Conservation (phyloP, 2,329 filamentous ascomycete species). For the Coniosporium tulheliwenetii region DNA sequence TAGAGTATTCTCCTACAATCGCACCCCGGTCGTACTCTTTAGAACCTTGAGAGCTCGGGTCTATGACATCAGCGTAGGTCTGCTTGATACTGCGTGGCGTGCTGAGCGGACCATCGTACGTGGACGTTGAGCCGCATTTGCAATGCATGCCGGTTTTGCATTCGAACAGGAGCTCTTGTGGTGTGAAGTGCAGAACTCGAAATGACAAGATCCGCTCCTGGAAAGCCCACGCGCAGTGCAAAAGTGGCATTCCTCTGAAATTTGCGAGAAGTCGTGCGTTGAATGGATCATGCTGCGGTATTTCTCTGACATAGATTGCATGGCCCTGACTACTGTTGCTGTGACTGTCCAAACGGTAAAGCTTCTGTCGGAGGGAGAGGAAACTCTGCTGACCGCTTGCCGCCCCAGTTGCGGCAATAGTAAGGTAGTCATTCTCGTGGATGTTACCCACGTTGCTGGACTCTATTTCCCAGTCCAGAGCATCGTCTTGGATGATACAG, state of each 20-base stretch:
- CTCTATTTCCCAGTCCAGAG: constrained; percentile 1
- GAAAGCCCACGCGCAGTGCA: not conserved
- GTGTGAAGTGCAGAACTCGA: not conserved
- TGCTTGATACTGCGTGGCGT: not conserved
- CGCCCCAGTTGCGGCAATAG: not conserved
- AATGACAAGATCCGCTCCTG: not conserved
- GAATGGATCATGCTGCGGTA: not conserved
- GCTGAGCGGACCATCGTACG: not conserved
- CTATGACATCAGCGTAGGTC: too few relatives aligned
- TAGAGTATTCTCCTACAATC: not conserved
- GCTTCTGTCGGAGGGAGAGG: not conserved
- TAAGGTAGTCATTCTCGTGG: not conserved
- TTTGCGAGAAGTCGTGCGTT: not conserved
- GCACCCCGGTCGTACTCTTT: not conserved
- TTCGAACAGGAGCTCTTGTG: not conserved
- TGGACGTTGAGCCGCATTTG: not conserved
- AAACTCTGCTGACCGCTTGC: not conserved
- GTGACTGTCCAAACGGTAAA: not conserved
- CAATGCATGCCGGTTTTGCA: not conserved
- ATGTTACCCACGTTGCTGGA: not conserved
- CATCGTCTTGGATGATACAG: not conserved
- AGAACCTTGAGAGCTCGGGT: not conserved
- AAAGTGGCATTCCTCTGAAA: not conserved
- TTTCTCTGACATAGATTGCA: not conserved
- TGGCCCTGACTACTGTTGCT: not conserved